Evolutionary conservation across 495 filamentous ascomycete genomes (phyloP), one percentile per base, ranked within the genome.

Genomic region (Penicillium ochrochloron): DNA sequence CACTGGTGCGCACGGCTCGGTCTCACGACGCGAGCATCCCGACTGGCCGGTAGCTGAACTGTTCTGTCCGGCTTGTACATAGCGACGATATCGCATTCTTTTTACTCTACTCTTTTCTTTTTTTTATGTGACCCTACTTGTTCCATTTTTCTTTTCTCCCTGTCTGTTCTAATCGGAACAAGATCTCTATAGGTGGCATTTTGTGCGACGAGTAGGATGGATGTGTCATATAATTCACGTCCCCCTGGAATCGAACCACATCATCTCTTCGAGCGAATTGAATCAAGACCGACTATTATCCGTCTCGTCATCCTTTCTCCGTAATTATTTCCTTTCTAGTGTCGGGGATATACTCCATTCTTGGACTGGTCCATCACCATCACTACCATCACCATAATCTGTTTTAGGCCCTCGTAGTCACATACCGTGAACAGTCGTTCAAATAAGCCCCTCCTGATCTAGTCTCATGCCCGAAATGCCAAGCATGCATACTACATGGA

Each of bases 31-130:
- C 29, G 66, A 73, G 37, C 63, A 68, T 66, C 51, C 63, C 64
- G 58, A 72, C 62, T 66, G 77, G 73, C 63, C 72, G 41, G 68
- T 70, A 62, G 62, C 66, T 63, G 79, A 80, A 56, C 61, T 80
- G 59, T 73, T 74, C 50, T 81, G 78, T 66, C 75, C 78, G 58
- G 66, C 72, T 62, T 80, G 75, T 76, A 76, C 65, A 75, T 80
- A 73, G 67, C 62, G 31, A 53, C 31, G 59, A 59, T 55, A 55
- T 12, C 19, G 34, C 34, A 37, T 56, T 17, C 25, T 57, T 51
- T 53, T 57, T 25, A 71, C 64, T 64, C 66, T 63, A 59, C 59
- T 50, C 39, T 75, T 67, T 66, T 62, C 67, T 42, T 23, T 59
- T 50, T 60, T 73, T 55, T 68, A 57, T 64, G 61, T 62, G 34